Base-by-base conservation (phyloP, 495 filamentous ascomycete genomes). In the Chaetomium fimeti region DNA sequence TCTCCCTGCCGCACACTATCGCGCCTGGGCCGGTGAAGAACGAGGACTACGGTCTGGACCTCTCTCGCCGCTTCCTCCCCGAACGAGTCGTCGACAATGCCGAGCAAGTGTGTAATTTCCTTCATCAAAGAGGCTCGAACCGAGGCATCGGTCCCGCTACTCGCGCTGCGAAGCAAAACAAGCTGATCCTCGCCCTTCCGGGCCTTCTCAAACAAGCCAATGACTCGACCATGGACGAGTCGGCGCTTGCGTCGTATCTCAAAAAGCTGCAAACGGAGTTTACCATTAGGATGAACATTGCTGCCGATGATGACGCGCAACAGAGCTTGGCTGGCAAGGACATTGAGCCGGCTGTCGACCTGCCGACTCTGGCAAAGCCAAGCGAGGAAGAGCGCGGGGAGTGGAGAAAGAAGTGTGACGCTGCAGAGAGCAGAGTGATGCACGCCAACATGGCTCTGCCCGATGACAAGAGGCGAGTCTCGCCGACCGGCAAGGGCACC, bases 1-100 rank as follows among this genome's bases (percentile, higher is more conserved):
- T 97, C 80, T 92, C 81, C 0, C 94, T 97, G 89, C 82, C 92
- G 1, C 97, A 98, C 75, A 90, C 86, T 54, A 83, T 97, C 60
- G 77, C 83, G 24, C 79, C 86, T 36, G 93, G 93, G 0, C 82
- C 81, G 5, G 85, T 91, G 8, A 75, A 86, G 62, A 86, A 89
- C 63, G 80, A 88, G 62, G 85, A 92, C 66, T 98, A 98, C 71
- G 89, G 89, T 3, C 79, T 98, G 6, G 81, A 87, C 6, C 83
- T 97, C 5, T 91, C 94, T 0, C 83, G 85, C 61, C 82, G 92
- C 15, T 84, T 94, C 27, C 84, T 98, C 4, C 91, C 91, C 2
- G 74, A 79, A 1, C 70, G 73, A 28, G 83, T 96, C 16, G 72
- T 97, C 11, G 74, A 87, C 25, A 79, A 86, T 20, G 93, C 93